Conservation (phyloP, 208 protist species). For the Strigomonas oncopelti region DNA sequence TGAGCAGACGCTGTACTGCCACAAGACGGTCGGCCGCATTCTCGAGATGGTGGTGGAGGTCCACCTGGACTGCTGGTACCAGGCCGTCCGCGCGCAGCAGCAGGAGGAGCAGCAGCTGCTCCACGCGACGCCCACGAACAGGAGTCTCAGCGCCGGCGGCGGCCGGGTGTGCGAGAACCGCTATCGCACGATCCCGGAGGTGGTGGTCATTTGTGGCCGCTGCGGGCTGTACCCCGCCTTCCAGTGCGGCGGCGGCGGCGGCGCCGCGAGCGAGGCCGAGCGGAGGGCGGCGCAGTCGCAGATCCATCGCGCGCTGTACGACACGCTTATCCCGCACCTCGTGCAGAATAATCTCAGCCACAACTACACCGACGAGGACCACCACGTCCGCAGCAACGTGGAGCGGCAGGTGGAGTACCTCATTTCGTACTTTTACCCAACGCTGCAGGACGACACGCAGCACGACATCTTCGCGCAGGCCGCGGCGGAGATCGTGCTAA, state of each 20-base stretch:
- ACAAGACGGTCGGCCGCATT: slow-evolving; percentile 71
- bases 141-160: not conserved
- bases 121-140: no score
- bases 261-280: not conserved
- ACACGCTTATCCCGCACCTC: no score
- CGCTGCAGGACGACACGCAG: no score
- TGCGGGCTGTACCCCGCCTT: slow-evolving; percentile 13
- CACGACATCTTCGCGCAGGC: no score
- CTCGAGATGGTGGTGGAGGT: slow-evolving; percentile 66
- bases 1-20: slow-evolving; percentile 48
- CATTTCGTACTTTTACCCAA: no score
- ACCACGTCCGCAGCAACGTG: no score
- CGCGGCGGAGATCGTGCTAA: not conserved
- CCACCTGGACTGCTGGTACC: slow-evolving; percentile 30
- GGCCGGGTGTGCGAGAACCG: not conserved
- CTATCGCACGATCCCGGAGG: slow-evolving; percentile 19
- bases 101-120: no score
- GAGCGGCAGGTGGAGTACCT: no score
- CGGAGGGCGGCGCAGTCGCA: no score
- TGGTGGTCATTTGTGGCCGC: slow-evolving; percentile 35
- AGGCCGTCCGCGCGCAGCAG: not conserved
- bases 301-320: no score
- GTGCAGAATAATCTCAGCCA: no score
- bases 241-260: not conserved
- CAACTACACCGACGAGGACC: no score